Base-by-base conservation (phyloP, 805 yeast species). In the Metschnikowia bowlesiae region DNA sequence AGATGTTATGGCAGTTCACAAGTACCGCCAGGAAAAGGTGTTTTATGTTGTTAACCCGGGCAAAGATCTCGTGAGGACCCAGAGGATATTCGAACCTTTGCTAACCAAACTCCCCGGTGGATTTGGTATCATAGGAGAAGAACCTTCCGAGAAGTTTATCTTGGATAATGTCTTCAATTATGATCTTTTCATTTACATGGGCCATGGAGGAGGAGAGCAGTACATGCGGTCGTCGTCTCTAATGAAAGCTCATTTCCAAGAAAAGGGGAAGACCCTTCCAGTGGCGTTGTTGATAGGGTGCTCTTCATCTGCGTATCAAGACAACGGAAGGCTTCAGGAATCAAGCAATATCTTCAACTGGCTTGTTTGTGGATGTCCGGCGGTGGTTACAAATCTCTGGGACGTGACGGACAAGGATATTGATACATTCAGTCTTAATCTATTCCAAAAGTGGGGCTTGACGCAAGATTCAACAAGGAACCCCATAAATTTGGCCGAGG, bases 191-290 rank as follows among this genome's bases (percentile, higher is more conserved):
- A 71, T 92, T 0, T 94, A 88, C 63, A 74, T 91, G 49, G 99
- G 99, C 0, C 99, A 94, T 67, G 97, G 98, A 0, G 94, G 97
- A 4, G 97, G 98, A n/a, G 92, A 89, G 54, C 90, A 87, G 53
- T 89, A 83, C 61, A 70, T 89, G 9, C 74, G 82, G 31, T 72
- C 84, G 1, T 74, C 81, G 4, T 67, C 78, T 0, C 66, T 90
- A 39, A 59, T 62, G 48, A 64, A 61, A 47, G 48, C 52, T 11
- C 46, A 47, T 32, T 57, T 63, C 33, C 48, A 56, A 7, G 54
- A 62, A 7, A 47, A 50, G 9, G 79, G 79, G 47, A 68, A 70
- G 9, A 63, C 47, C 0, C 63, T 83, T 8, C 83, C 90, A 0
- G 87, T 90, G 0, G 69, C 79, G 29, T 72, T 90, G 40, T 71